phyloP scores from a whole-genome alignment of 1,139 yeast genomes.

The Meyerozyma athensensis region DNA sequence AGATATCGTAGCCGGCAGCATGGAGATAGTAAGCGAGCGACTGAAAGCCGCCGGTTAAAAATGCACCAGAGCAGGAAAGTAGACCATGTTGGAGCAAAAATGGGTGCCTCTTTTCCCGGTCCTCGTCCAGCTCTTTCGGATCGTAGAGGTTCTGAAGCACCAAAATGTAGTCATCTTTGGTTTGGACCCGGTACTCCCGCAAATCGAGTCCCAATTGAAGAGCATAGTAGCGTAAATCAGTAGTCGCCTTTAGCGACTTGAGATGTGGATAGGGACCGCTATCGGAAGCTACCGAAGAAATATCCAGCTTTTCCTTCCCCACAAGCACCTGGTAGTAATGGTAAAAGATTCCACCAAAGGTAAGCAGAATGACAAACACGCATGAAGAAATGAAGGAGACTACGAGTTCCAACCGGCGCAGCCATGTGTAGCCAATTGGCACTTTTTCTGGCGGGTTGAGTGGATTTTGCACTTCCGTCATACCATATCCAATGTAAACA shows the following conservation, averaged over 20 bases:
- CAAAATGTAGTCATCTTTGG: conserved; percentile 77
- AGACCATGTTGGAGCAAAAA: conserved; percentile 79
- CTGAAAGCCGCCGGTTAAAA: conserved; percentile 68
- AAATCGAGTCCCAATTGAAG: conserved; percentile 55
- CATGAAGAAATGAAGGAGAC: not conserved
- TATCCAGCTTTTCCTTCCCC: conserved; percentile 1
- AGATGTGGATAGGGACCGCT: not conserved
- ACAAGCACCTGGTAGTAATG: not conserved
- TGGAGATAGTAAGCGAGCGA: conserved; percentile 66
- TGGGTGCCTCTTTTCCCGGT: conserved; percentile 43
- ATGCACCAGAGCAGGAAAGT: conserved; percentile 82
- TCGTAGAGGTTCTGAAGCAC: conserved; percentile 60
- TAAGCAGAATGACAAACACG: not conserved
- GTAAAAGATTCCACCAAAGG: not conserved
- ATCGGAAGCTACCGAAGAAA: not conserved
- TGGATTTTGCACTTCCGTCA: not conserved
- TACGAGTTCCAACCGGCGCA: not conserved
- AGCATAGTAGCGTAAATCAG: conserved; percentile 62
- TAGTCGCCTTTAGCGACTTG: not conserved
- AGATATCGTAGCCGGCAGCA: conserved; percentile 74
- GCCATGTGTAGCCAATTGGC: not conserved
- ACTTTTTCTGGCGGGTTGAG: not conserved
- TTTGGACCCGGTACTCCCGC: conserved; percentile 54
- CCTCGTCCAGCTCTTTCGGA: conserved; percentile 35
- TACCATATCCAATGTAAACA: not conserved